Evolutionary conservation across 306 rosid genomes (phyloP).

Genomic region (Crotalaria pallida): DNA sequence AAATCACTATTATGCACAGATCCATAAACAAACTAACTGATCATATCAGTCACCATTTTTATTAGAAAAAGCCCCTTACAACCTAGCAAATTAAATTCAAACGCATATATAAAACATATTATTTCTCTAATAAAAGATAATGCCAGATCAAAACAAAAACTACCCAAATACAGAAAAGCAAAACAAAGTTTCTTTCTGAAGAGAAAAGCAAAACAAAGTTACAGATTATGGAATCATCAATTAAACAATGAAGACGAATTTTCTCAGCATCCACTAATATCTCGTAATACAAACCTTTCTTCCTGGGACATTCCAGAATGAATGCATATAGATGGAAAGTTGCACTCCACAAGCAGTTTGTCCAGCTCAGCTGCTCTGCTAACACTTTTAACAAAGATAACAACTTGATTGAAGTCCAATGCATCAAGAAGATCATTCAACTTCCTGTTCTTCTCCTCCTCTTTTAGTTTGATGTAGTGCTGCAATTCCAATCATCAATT

Average conservation of each 20-base stretch:
- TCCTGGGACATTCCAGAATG: conserved; percentile 99
- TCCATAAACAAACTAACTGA: no score
- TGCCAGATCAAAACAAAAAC: not conserved
- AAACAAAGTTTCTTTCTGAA: not conserved
- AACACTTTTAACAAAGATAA: conserved; percentile 95
- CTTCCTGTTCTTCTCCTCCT: conserved; percentile 94
- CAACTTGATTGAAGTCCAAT: conserved; percentile 93
- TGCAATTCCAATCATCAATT: conserved; percentile 34
- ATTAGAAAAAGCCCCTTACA: not conserved
- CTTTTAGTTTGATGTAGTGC: conserved; percentile 99
- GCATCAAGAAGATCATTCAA: conserved; percentile 98
- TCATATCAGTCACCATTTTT: not conserved
- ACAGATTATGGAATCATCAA: not conserved
- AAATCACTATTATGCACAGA: no score
- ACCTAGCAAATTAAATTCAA: not conserved
- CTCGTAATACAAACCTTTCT: conserved; percentile 65
- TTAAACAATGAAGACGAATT: not conserved
- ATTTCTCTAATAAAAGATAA: not conserved
- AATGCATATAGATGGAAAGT: conserved; percentile 95
- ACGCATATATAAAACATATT: not conserved
- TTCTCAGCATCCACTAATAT: not conserved
- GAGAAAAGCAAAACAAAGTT: not conserved
- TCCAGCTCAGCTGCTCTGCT: conserved; percentile 97
- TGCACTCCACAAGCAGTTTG: conserved; percentile 92
- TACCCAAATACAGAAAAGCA: not conserved